Base-by-base conservation (phyloP, 2,329 filamentous ascomycete genomes). In the Cyphellophora europaea region DNA sequence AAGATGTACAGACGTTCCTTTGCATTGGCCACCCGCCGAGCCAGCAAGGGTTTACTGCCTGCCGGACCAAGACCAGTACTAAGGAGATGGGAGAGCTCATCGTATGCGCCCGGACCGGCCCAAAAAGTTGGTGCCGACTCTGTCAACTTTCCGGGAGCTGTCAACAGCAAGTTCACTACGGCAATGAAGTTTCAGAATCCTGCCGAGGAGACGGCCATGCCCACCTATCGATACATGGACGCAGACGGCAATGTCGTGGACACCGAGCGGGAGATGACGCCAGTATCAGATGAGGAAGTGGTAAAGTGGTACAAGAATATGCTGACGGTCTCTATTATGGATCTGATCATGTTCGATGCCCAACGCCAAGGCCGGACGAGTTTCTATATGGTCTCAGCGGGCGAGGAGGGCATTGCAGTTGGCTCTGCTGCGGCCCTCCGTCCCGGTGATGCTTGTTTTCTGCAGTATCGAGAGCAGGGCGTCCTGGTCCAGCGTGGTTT, bases 281-380 rank as follows among this genome's bases (percentile, higher is more conserved):
- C 88, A 51, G 74, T 91, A 2, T 67, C 70, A 27, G 63, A 73
- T 39, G 68, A 72, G 35, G 77, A 91, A 40, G 62, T 73, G 0
- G 42, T 78, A 27, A 64, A 58, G 4, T 67, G 75, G 59, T 80
- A 80, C 52, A 72, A 66, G 45, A 74, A 78, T 49, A 80, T 80
- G 76, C 58, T 79, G 38, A 71, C 66, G 69, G 74, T 80, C 37
- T 77, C 82, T 37, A 82, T 96, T 48, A 91, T 98, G 86, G 91
- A 98, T 55, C 60, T 93, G 36, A 83, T 96, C 56, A 96, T 96
- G 88, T 95, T 94, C 53, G 91, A 98, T 53, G 88, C 91, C 1
- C 91, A 98, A 61, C 72, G 91, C 30, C 91, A 98, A 61, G 88
- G 88, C n/a, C 77, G 86, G 13, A 63, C 94, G 37, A 88, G 81